phyloP scores from a whole-genome alignment of 441 rosid species.

The California macrophylla region DNA sequence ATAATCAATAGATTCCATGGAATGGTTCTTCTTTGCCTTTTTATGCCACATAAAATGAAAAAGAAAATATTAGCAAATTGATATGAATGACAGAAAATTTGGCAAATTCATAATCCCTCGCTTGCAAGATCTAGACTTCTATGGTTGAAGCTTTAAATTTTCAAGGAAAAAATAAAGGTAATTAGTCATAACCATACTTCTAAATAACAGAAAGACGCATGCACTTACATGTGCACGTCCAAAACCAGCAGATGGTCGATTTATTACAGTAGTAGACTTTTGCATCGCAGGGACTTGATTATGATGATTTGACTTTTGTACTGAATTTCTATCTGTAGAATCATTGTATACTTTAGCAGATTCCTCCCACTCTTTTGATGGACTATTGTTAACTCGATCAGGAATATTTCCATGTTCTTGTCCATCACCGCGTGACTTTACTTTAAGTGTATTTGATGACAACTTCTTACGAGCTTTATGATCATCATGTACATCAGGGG shows the following conservation, averaged over 20 bases:
- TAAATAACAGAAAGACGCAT: conserved; percentile 15
- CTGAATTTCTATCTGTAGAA: too few relatives aligned
- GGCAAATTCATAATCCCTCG: neutral
- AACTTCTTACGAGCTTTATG: conserved; percentile 24
- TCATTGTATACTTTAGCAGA: too few relatives aligned
- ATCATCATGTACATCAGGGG: conserved; percentile 28
- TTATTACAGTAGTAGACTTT: conserved; percentile 32
- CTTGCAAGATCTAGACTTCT: conserved; percentile 8
- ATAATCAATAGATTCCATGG: conserved; percentile 67
- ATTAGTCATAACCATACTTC: conserved; percentile 7
- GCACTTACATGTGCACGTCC: conserved; percentile 72
- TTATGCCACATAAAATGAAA: conserved; percentile 11
- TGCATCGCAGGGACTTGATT: conserved; percentile 22
- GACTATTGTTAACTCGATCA: conserved; percentile 20
- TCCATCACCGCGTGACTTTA: conserved; percentile 10
- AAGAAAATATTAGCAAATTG: neutral
- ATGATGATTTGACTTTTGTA: conserved; percentile 18
- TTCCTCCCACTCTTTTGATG: too few relatives aligned
- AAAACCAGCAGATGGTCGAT: conserved; percentile 32
- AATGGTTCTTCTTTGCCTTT: conserved; percentile 76
- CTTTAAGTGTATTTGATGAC: conserved; percentile 28
- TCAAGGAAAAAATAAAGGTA: conserved; percentile 9
- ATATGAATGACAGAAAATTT: conserved; percentile 1
- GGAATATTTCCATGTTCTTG: conserved; percentile 18
- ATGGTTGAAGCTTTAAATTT: neutral